phyloP scores from a whole-genome alignment of 768 basidiomycete genomes.

The Aureoboletus auriporus region DNA sequence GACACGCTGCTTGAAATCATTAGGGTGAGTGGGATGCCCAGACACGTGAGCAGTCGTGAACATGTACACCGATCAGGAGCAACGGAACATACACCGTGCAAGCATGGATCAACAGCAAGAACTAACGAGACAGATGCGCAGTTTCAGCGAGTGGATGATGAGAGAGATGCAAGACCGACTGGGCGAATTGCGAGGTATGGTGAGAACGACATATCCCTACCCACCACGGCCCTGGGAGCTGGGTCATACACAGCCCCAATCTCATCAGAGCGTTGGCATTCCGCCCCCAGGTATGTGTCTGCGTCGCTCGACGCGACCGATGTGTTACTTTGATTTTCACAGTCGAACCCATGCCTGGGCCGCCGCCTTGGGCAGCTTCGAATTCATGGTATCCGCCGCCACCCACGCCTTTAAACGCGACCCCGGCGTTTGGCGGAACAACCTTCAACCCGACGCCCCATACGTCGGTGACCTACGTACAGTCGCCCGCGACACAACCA shows the following conservation, averaged over 20 bases:
- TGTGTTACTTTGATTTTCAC: not conserved
- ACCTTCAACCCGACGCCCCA: not conserved
- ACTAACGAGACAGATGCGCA: not conserved
- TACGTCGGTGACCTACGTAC: not conserved
- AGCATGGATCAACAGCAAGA: conserved; percentile 6
- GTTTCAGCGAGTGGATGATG: conserved; percentile 6
- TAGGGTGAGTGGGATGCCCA: not conserved
- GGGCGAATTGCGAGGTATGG: not conserved
- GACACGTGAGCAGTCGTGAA: not conserved
- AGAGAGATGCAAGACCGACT: conserved; percentile 5
- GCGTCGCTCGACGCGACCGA: not conserved
- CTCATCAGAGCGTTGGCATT: not conserved
- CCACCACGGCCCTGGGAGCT: not conserved
- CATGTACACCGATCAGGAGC: conserved; percentile 1
- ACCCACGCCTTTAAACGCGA: not conserved
- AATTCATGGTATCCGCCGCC: not conserved
- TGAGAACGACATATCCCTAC: not conserved
- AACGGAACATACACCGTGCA: conserved; percentile 1
- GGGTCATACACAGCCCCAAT: not conserved
- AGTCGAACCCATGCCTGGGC: not conserved
- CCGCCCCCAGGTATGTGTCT: not conserved
- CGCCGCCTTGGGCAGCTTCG: not conserved
- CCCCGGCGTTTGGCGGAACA: not conserved
- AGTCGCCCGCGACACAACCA: not conserved
- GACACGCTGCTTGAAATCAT: conserved; percentile 4